These are phyloP conservation scores for Pachysandra terminalis DNA, from an alignment of 164 flowering plant genomes.

Conservation along the genomic window DNA sequence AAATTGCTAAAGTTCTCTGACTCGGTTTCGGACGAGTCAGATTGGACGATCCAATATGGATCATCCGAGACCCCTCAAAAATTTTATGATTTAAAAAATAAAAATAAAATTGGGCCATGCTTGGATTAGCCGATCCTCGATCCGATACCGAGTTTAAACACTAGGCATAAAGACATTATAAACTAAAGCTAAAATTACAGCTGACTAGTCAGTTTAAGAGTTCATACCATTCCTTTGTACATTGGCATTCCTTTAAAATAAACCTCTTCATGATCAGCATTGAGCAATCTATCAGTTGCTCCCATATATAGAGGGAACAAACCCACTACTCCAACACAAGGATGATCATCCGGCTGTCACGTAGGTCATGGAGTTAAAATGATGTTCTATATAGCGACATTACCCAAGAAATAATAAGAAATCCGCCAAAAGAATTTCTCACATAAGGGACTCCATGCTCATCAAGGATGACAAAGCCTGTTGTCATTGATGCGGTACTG, in stretches of 20 bases:
- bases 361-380: conserved; percentile 2
- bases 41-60: too few relatives aligned
- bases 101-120: too few relatives aligned
- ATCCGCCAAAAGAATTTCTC: conserved; percentile 26
- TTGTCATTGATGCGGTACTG: conserved; percentile 70
- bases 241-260: conserved; percentile 94
- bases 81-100: too few relatives aligned
- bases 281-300: conserved; percentile 76
- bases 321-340: conserved; percentile 87
- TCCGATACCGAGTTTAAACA: too few relatives aligned
- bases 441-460: conserved; percentile 80
- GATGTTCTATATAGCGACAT: neutral
- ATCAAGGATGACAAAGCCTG: conserved; percentile 78
- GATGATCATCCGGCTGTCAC: conserved; percentile 76
- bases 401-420: neutral
- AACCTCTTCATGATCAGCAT: conserved; percentile 86
- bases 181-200: too few relatives aligned
- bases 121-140: too few relatives aligned
- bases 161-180: too few relatives aligned
- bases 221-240: conserved; percentile 78
- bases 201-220: too few relatives aligned
- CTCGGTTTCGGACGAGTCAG: too few relatives aligned
- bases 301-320: conserved; percentile 73
- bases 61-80: too few relatives aligned
- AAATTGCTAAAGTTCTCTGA: too few relatives aligned